Conservation (phyloP, 768 basidiomycete genomes). For the Candolleomyces aberdarensis region DNA sequence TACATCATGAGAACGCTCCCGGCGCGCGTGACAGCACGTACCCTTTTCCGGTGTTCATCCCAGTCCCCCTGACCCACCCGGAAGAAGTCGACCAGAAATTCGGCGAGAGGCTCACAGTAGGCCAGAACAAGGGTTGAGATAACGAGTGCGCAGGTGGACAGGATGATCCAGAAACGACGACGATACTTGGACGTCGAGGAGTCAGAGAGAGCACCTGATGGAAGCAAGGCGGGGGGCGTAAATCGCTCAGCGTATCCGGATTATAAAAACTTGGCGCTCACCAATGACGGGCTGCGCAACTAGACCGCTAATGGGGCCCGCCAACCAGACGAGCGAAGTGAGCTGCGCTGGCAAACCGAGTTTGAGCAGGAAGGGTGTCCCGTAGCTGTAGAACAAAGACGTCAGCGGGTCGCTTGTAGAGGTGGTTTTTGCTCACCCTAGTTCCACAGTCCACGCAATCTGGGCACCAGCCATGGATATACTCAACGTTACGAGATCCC, state of each 20-base stretch:
- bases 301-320: slow-evolving; percentile 92
- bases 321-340: slow-evolving; percentile 93
- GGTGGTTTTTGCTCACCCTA: slow-evolving; percentile 57
- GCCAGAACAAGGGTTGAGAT: slow-evolving; percentile 77
- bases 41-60: slow-evolving; percentile 74
- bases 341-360: slow-evolving; percentile 78
- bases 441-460: slow-evolving; percentile 93
- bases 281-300: slow-evolving; percentile 98
- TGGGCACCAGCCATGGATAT: slow-evolving; percentile 95
- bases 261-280: slow-evolving; percentile 31
- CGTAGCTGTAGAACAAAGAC: slow-evolving; percentile 58
- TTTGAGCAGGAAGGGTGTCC: slow-evolving; percentile 84
- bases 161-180: slow-evolving; percentile 88
- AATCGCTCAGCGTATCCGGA: slow-evolving; percentile 21
- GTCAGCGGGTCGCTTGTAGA: not conserved
- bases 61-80: slow-evolving; percentile 79
- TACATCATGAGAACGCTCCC: not conserved
- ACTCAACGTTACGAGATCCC: slow-evolving; percentile 78
- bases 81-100: slow-evolving; percentile 72
- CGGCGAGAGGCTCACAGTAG: slow-evolving; percentile 74
- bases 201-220: slow-evolving; percentile 89
- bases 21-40: slow-evolving; percentile 26
- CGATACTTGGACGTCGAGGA: slow-evolving; percentile 88
- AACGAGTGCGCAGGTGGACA: slow-evolving; percentile 80
- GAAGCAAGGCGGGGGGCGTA: slow-evolving; percentile 16